phyloP scores from a whole-genome alignment of 768 basidiomycete genomes.

The Tylopilus plumbeoviolaceoides region DNA sequence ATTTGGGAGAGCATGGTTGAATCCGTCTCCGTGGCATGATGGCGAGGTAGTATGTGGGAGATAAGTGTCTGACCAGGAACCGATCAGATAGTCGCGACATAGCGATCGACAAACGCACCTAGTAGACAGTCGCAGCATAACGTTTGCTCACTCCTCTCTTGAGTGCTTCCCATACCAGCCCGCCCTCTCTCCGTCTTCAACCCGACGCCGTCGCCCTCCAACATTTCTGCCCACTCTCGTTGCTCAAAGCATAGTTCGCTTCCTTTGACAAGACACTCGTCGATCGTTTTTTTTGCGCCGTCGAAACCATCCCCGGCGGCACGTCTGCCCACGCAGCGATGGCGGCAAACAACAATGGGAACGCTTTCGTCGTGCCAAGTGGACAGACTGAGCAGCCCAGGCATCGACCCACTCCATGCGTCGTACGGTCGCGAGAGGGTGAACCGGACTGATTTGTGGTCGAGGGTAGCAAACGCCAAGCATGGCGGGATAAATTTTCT shows the following conservation, averaged over 20 bases:
- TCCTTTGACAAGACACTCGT: conserved; percentile 57
- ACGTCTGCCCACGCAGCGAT: conserved; percentile 49
- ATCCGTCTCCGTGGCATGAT: conserved; percentile 54
- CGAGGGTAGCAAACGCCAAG: too few species aligned
- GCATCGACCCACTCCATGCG: too few species aligned
- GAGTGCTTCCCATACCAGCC: conserved; percentile 64
- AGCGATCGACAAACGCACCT: conserved; percentile 41
- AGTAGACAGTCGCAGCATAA: conserved; percentile 70
- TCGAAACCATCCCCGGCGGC: conserved; percentile 57
- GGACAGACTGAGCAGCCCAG: too few species aligned
- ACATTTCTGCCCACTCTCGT: conserved; percentile 68
- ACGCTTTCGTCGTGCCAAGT: background rate
- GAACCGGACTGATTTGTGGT: too few species aligned
- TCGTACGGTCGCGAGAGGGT: too few species aligned
- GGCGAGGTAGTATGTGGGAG: conserved; percentile 64
- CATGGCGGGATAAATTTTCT: background rate
- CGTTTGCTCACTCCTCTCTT: conserved; percentile 58
- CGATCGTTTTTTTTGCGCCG: conserved; percentile 54
- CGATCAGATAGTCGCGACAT: background rate
- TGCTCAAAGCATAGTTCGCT: conserved; percentile 64
- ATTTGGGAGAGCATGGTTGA: conserved; percentile 64
- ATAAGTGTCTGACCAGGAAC: too few species aligned
- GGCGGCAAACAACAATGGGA: conserved; percentile 59
- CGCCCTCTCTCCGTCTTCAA: conserved; percentile 79
- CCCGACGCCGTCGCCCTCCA: conserved; percentile 66